Base-by-base conservation (phyloP, 2,329 filamentous ascomycete genomes). In the Penicillium paneum region DNA sequence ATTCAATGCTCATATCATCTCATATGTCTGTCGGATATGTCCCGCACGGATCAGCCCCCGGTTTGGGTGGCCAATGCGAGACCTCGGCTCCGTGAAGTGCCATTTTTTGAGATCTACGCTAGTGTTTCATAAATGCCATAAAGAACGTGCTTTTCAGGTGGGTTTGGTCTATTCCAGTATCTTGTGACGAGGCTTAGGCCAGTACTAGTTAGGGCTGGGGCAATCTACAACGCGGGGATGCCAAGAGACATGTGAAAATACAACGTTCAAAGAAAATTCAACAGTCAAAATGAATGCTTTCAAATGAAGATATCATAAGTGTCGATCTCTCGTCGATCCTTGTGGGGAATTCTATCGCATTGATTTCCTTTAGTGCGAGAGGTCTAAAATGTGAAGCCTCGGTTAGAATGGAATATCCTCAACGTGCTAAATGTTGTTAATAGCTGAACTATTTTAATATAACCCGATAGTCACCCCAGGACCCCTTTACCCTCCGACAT, bases 191-290 rank as follows among this genome's bases (percentile, higher is more conserved):
- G 40, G 26, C 11, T 41, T 41, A n/a, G 15, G 11, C 24, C 10
- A n/a, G 15, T 28, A n/a, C 21, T n/a, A 26, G 5, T 41, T 43
- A 43, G 41, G 41, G 26, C 11, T 43, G n/a, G 26, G 3, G 35
- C 21, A 12, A 12, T 17, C 10, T 7, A n/a, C 8, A 34, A 24
- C 24, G 48, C 26, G 48, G 47, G 47, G 48, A 7, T 29, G 46
- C 35, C 26, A 49, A 40, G 35, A 40, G 10, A 38, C 54, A 55
- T 55, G 54, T 53, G 54, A 55, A 45, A 41, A 10, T 8, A 32
- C 21, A 11, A 32, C 15, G 13, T 42, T 5, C 24, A 15, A 15
- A 17, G 4, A 3, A 31, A 5, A 31, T 10, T 15, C 24, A n/a
- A 11, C n/a, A 8, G 1, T 29, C 24, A 7, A 15, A 38, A 15